Conservation (phyloP, 176 grass and related monocot species). For the Aegilops longissima region DNA sequence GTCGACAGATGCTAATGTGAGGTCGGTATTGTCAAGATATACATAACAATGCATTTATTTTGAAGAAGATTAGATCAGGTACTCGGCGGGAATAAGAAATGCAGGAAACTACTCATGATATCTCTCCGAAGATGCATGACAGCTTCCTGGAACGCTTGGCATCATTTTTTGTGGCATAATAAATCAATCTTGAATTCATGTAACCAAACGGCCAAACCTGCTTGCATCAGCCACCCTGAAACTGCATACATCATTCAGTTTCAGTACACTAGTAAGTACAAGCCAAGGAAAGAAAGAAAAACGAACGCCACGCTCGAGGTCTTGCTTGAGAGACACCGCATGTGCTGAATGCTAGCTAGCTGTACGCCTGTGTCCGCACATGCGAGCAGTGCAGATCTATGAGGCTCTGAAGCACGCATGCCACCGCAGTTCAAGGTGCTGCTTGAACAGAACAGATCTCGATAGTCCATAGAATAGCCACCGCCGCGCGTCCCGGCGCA, state of each 20-base stretch:
- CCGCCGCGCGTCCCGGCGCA: neutral
- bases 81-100: neutral
- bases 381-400: neutral
- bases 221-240: slow-evolving; percentile 12
- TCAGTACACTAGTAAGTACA: neutral
- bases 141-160: neutral
- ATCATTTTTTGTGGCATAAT: too few species aligned
- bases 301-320: neutral
- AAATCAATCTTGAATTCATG: neutral
- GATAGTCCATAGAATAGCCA: slow-evolving; percentile 2
- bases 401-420: neutral
- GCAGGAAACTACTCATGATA: neutral
- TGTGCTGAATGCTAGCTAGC: slow-evolving; percentile 20
- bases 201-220: neutral
- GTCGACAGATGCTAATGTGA: neutral
- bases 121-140: neutral
- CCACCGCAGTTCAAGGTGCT: neutral
- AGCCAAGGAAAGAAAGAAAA: neutral
- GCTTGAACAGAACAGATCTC: slow-evolving; percentile 6
- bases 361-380: neutral
- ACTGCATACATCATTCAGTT: slow-evolving; percentile 14
- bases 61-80: neutral
- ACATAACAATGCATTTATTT: neutral
- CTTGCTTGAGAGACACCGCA: neutral
- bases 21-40: neutral